These are phyloP conservation scores for Paspalum notatum DNA, from an alignment of 176 grass and related monocot genomes.

Conservation along the genomic window DNA sequence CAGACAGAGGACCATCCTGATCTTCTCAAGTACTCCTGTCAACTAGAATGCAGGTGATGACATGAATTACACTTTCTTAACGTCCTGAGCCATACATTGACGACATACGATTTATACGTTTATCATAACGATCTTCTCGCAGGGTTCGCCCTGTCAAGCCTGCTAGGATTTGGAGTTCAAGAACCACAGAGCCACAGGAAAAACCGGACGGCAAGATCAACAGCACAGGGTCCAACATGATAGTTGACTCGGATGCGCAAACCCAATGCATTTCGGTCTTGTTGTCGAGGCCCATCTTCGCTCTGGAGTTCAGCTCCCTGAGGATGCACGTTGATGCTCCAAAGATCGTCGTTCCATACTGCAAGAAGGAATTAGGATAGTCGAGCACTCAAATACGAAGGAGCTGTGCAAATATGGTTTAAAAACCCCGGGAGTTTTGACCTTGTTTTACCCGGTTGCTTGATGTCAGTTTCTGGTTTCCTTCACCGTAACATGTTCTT, in stretches of 20 bases:
- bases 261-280: slow-evolving; percentile 63
- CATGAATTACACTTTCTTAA: slow-evolving; percentile 17
- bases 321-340: slow-evolving; percentile 84
- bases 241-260: slow-evolving; percentile 43
- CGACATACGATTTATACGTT: background rate
- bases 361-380: slow-evolving; percentile 55
- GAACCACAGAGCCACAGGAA: slow-evolving; percentile 25
- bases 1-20: slow-evolving; percentile 71
- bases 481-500: background rate
- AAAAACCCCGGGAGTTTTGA: slow-evolving; percentile 21
- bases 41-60: slow-evolving; percentile 81
- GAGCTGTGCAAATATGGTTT: background rate
- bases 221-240: background rate
- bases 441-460: slow-evolving; percentile 11
- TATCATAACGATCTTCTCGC: slow-evolving; percentile 25
- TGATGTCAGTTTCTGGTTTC: slow-evolving; percentile 20
- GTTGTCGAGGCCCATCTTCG: slow-evolving; percentile 79
- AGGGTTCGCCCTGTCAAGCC: slow-evolving; percentile 69
- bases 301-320: slow-evolving; percentile 82
- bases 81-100: slow-evolving; percentile 10
- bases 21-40: slow-evolving; percentile 91
- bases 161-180: slow-evolving; percentile 66
- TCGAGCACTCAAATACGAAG: slow-evolving; percentile 46
- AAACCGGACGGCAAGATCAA: slow-evolving; percentile 29
- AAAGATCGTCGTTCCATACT: slow-evolving; percentile 29